phyloP scores from a whole-genome alignment of 371 early-diverging fungal genomes.

The Smittium culicis region DNA sequence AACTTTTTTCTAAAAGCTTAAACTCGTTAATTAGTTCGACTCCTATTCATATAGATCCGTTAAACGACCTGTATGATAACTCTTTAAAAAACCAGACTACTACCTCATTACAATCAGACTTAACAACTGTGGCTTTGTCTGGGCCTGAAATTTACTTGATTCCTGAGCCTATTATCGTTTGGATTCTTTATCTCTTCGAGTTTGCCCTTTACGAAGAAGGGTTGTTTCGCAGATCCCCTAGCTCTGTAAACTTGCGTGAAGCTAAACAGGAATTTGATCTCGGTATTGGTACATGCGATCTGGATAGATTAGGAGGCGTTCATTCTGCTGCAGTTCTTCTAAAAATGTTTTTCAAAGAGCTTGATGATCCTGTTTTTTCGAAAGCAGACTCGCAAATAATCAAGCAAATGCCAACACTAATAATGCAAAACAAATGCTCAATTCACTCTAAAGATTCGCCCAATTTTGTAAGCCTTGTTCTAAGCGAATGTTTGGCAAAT shows the following conservation, averaged over 20 bases:
- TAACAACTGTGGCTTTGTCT: background rate
- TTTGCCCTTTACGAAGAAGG: slow-evolving; percentile 68
- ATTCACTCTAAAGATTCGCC: background rate
- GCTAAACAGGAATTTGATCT: slow-evolving; percentile 46
- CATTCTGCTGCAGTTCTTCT: slow-evolving; percentile 70
- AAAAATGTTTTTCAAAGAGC: slow-evolving; percentile 71
- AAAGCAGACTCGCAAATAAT: background rate
- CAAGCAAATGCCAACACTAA: background rate
- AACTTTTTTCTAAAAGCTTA: slow-evolving; percentile 2
- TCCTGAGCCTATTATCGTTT: slow-evolving; percentile 44
- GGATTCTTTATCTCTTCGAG: slow-evolving; percentile 35
- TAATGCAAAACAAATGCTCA: background rate
- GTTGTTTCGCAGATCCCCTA: slow-evolving; percentile 75
- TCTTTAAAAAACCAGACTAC: background rate
- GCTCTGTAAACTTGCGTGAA: slow-evolving; percentile 38
- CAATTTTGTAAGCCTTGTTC: background rate
- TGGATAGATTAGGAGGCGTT: slow-evolving; percentile 41
- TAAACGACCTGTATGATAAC: background rate
- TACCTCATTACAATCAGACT: background rate
- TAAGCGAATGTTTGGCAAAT: background rate
- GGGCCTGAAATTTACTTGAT: slow-evolving; percentile 24
- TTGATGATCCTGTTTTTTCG: slow-evolving; percentile 61
- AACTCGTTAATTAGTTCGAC: background rate
- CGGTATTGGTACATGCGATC: slow-evolving; percentile 2
- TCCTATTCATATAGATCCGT: background rate